phyloP scores from a whole-genome alignment of 2,329 filamentous ascomycete genomes.

The Penicillium decumbens region DNA sequence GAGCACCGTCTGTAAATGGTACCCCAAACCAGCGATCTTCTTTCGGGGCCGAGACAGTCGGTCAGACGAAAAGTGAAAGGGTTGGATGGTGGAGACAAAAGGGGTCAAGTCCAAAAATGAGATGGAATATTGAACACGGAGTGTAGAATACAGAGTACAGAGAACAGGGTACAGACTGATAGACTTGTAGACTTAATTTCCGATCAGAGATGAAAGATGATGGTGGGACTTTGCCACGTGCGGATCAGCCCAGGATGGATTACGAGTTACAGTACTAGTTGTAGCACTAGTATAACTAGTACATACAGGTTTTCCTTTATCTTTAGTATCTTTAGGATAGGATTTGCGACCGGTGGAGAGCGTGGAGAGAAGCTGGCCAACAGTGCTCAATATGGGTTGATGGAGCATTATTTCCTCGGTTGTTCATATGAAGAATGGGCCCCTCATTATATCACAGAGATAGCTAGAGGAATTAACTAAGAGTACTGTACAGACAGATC shows the following conservation, averaged over 20 bases:
- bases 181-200: neutral
- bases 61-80: neutral
- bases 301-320: neutral
- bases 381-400: neutral
- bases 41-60: neutral
- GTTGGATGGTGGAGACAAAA: neutral
- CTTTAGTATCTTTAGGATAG: neutral
- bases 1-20: slow-evolving; percentile 2
- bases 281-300: neutral
- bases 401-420: neutral
- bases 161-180: too few relatives aligned
- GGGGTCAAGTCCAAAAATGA: neutral
- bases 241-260: slow-evolving; percentile 13
- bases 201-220: neutral
- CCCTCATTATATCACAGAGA: neutral
- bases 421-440: neutral
- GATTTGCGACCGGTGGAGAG: neutral
- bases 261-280: neutral
- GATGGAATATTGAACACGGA: neutral
- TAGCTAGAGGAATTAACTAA: neutral
- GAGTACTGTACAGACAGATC: neutral
- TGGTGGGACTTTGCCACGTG: slow-evolving; percentile 22
- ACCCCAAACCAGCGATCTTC: slow-evolving; percentile 2
- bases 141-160: too few relatives aligned
- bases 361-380: neutral